These are phyloP conservation scores for Yamadazyma atlantica DNA, from an alignment of 1,139 yeast species.

Conservation along the genomic window DNA sequence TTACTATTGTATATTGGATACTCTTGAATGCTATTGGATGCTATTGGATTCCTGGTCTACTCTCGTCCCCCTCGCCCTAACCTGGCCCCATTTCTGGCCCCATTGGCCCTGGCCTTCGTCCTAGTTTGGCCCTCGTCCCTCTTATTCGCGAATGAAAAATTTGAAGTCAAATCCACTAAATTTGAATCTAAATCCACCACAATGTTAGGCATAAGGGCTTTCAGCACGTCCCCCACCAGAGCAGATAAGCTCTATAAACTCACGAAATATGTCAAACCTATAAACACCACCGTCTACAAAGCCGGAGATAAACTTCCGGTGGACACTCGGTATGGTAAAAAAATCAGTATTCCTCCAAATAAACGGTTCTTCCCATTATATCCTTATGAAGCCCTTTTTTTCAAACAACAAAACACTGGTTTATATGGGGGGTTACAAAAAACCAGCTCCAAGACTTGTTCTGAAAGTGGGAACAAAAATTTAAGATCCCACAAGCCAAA, in stretches of 20 bases:
- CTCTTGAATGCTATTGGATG: too few relatives aligned
- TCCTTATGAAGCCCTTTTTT: slow-evolving; percentile 73
- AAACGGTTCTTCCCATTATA: slow-evolving; percentile 66
- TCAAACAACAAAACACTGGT: slow-evolving; percentile 85
- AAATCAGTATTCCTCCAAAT: slow-evolving; percentile 44
- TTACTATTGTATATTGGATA: too few relatives aligned
- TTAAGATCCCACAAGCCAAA: slow-evolving; percentile 83
- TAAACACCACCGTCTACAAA: slow-evolving; percentile 34
- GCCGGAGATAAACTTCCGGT: slow-evolving; percentile 37
- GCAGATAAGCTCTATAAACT: slow-evolving; percentile 38
- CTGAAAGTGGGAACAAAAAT: slow-evolving; percentile 73
- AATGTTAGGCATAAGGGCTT: slow-evolving; percentile 5
- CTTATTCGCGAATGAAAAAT: too few relatives aligned
- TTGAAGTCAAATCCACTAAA: background rate
- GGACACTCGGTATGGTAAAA: slow-evolving; percentile 12
- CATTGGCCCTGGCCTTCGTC: too few relatives aligned
- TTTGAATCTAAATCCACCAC: too few relatives aligned
- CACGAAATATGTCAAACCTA: slow-evolving; percentile 38
- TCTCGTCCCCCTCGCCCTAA: too few relatives aligned
- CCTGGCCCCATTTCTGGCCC: too few relatives aligned
- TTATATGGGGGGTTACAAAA: slow-evolving; percentile 87
- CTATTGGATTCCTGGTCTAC: too few relatives aligned
- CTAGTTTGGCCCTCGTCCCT: too few relatives aligned
- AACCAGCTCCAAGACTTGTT: slow-evolving; percentile 72
- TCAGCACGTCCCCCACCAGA: slow-evolving; percentile 5